Base-by-base conservation (phyloP, 2,329 filamentous ascomycete species). In the Chaetomiaceae sp. region DNA sequence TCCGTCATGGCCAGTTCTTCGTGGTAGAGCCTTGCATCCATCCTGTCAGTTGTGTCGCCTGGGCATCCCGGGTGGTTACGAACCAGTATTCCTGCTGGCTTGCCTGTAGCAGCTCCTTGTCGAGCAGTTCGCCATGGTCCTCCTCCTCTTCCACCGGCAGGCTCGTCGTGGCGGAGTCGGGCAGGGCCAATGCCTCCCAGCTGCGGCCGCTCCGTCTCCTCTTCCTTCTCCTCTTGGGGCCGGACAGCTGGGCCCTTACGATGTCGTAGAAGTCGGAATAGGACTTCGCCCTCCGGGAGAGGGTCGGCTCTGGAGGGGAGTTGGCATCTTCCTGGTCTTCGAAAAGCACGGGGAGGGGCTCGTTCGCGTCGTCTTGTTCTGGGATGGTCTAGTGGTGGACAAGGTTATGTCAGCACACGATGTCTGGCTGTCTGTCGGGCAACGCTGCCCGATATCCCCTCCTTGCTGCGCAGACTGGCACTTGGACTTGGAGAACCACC, bases 21-120 rank as follows among this genome's bases (percentile, higher is more conserved):
- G 56, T 83, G 81, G 66, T 93, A 96, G 23, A 86, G 73, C 60
- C 85, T 88, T 57, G 40, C n/a, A 12, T 13, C 6, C 4, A 14
- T 37, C n/a, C n/a, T n/a, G 60, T 73, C 57, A 71, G 67, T 19
- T 33, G 14, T 8, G 23, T 34, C 31, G 10, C n/a, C 2, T 17
- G 19, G 6, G 10, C 3, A 6, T 17, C 13, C 17, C 13, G 10
- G 27, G 3, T 13, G 21, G 4, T 12, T 13, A 66, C 83, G 59
- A 78, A 91, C 83, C 86, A 74, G 67, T 96, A 96, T 65, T 92
- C 83, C 59, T 87, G 83, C 66, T 95, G 89, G 65, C 88, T 93
- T 47, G 89, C 83, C 61, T 91, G 81, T 25, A 95, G 73, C 63
- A 97, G 70, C 58, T 83, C 80, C 41, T 82, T 77, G 59, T 86